Base-by-base conservation (phyloP, 2,329 filamentous ascomycete species). In the Aspergillus sp. region DNA sequence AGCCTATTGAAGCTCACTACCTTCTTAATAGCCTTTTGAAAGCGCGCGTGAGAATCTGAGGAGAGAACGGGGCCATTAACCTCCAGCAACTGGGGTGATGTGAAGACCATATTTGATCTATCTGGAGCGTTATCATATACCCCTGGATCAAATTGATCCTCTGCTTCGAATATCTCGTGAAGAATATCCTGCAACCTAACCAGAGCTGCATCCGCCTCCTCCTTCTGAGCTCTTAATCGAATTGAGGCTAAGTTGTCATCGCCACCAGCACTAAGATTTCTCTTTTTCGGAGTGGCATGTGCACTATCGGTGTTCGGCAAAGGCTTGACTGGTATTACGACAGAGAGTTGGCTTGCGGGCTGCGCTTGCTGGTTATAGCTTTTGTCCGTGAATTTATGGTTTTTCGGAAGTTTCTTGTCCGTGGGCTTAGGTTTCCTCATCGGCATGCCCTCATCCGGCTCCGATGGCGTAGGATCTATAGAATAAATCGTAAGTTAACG, bases 121-220 rank as follows among this genome's bases (percentile, higher is more conserved):
- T 82, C 76, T 41, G 66, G 55, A n/a, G 73, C 64, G 17, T 66
- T 61, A 58, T 66, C 63, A 48, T 71, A 73, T 21, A 78, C 79
- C 73, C 82, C 86, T 61, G 75, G 81, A 74, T 81, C 87, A 57
- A 81, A 80, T 70, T 86, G 84, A 66, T 92, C 87, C 68, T 96
- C 91, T 5, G 89, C 89, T 62, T 90, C 84, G 64, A 93, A 91
- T 15, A 96, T 82, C 23, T 87, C 85, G 53, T 86, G 81, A 3
- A 96, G 79, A 48, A 92, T 82, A 39, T 84, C 83, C 56, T 89
- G 84, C 12, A 99, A 77, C 55, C 87, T 86, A 53, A 87, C 79
- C 46, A 93, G 81, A 44, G 90, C 89, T 11, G 85, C 82, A 65
- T 96, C 88, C 4, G 89, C 90, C 67, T 92, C 87, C 66, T 96